These are phyloP conservation scores for Aspergillus kassunensis DNA, from an alignment of 495 filamentous ascomycete species.

Conservation along the genomic window DNA sequence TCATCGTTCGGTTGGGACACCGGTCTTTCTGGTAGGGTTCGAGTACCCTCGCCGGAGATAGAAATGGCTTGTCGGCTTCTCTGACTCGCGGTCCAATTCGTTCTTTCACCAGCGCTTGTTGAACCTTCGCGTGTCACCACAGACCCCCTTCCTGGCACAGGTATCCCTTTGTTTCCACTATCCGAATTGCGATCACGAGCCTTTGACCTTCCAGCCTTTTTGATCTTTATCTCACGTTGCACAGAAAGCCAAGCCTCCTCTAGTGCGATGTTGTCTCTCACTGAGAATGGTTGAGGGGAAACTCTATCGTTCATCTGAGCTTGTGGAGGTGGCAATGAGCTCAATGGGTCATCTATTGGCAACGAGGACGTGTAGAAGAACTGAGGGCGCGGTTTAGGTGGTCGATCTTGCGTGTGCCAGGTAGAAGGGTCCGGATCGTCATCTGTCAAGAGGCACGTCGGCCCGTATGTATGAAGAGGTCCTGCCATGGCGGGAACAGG, in stretches of 20 bases:
- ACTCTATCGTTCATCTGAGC: conserved; percentile 45
- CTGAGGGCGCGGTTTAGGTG: conserved; percentile 57
- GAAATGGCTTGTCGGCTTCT: conserved; percentile 18
- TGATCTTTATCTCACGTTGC: conserved; percentile 36
- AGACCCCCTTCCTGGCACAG: conserved; percentile 40
- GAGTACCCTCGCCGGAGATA: conserved; percentile 17
- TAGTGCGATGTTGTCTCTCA: conserved; percentile 66
- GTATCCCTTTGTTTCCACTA: conserved; percentile 34
- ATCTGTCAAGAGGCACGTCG: conserved; percentile 45
- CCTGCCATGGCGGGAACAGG: conserved; percentile 35
- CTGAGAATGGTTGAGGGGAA: conserved; percentile 72
- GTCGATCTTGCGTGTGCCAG: conserved; percentile 29
- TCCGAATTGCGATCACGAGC: conserved; percentile 30
- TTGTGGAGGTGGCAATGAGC: conserved; percentile 57
- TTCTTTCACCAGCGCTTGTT: conserved; percentile 20
- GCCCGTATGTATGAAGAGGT: conserved; percentile 52
- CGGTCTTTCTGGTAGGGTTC: conserved; percentile 9
- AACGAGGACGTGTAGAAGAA: conserved; percentile 78
- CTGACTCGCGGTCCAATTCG: conserved; percentile 27
- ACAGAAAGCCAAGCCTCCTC: conserved; percentile 68
- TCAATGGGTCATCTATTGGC: conserved; percentile 79
- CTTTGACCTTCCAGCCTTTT: conserved; percentile 24
- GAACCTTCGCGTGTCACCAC: conserved; percentile 31
- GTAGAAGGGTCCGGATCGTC: conserved; percentile 33
- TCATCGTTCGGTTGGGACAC: conserved; percentile 9